phyloP scores from a whole-genome alignment of 2,329 filamentous ascomycete species.

The Ceratocystis smalleyi region DNA sequence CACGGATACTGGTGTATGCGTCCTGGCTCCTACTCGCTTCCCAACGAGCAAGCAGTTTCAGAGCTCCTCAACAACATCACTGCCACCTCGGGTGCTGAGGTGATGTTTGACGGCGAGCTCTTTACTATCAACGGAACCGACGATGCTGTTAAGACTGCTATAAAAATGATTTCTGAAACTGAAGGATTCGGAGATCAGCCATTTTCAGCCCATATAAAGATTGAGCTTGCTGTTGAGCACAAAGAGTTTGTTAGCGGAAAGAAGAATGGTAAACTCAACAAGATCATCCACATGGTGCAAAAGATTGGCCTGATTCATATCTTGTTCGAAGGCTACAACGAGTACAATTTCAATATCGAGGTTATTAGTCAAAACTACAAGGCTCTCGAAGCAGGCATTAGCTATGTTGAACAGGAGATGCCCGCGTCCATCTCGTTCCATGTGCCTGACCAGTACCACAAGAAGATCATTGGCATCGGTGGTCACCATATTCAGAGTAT shows the following conservation, averaged over 20 bases:
- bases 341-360: slow-evolving; percentile 99
- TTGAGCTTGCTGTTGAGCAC: slow-evolving; percentile 96
- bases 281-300: slow-evolving; percentile 80
- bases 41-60: slow-evolving; percentile 6
- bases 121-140: slow-evolving; percentile 93
- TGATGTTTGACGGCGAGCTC: slow-evolving; percentile 84
- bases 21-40: slow-evolving; percentile 13
- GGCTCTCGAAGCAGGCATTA: slow-evolving; percentile 80
- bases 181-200: slow-evolving; percentile 74
- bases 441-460: slow-evolving; percentile 97
- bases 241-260: slow-evolving; percentile 99
- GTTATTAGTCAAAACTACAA: slow-evolving; percentile 87
- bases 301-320: slow-evolving; percentile 86
- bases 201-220: slow-evolving; percentile 92
- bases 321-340: slow-evolving; percentile 96
- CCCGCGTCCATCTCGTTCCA: slow-evolving; percentile 98
- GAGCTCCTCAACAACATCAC: slow-evolving; percentile 88
- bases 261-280: slow-evolving; percentile 99
- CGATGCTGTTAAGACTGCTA: slow-evolving; percentile 87
- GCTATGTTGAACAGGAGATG: slow-evolving; percentile 96
- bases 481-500: slow-evolving; percentile 98
- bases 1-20: slow-evolving; percentile 77
- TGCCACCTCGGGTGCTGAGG: slow-evolving; percentile 86
- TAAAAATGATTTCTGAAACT: slow-evolving; percentile 84
- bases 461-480: slow-evolving; percentile 96